A percentile compares a stretch with the other conserved stretches of the same genome.
phyloP scores from a whole-genome alignment of 352 stramenopile genomes.

The Phytophthora cajani region DNA sequence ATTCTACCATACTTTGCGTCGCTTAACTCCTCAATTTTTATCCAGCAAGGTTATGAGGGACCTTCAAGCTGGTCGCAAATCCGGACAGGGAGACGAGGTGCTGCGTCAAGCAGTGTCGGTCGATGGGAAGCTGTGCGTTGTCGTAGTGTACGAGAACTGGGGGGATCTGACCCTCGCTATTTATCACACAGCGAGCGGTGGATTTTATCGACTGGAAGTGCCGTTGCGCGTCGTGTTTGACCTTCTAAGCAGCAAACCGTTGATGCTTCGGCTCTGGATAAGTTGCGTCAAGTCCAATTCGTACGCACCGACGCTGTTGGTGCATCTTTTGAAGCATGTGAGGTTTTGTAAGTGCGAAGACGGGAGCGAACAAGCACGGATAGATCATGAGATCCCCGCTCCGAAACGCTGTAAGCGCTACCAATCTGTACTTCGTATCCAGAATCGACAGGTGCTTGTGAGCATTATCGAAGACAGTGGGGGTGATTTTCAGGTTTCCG shows the following conservation, averaged over 20 bases:
- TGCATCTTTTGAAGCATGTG: constrained; percentile 51
- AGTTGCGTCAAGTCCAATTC: constrained; percentile 75
- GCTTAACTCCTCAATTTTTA: constrained; percentile 58
- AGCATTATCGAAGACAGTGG: constrained; percentile 44
- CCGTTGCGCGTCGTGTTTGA: constrained; percentile 43
- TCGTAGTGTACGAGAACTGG: constrained; percentile 82
- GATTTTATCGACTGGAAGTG: constrained; percentile 43
- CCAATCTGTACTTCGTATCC: constrained; percentile 41
- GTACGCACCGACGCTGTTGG: constrained; percentile 56
- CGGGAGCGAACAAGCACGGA: constrained; percentile 21
- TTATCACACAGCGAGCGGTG: constrained; percentile 52
- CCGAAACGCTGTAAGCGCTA: constrained; percentile 29
- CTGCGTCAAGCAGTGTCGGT: constrained; percentile 61
- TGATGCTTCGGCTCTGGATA: constrained; percentile 69
- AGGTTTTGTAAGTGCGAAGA: constrained; percentile 26
- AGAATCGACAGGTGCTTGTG: constrained; percentile 54
- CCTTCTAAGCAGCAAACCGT: constrained; percentile 43
- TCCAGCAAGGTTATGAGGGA: constrained; percentile 72
- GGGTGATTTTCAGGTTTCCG: constrained; percentile 55
- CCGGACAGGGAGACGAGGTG: constrained; percentile 73
- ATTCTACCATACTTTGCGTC: constrained; percentile 71
- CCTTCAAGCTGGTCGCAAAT: constrained; percentile 58
- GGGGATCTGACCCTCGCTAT: constrained; percentile 66
- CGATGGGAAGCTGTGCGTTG: constrained; percentile 55
- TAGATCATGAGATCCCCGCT: constrained; percentile 13